Base-by-base conservation (phyloP, 257 asterid species). In the Vinca minor region DNA sequence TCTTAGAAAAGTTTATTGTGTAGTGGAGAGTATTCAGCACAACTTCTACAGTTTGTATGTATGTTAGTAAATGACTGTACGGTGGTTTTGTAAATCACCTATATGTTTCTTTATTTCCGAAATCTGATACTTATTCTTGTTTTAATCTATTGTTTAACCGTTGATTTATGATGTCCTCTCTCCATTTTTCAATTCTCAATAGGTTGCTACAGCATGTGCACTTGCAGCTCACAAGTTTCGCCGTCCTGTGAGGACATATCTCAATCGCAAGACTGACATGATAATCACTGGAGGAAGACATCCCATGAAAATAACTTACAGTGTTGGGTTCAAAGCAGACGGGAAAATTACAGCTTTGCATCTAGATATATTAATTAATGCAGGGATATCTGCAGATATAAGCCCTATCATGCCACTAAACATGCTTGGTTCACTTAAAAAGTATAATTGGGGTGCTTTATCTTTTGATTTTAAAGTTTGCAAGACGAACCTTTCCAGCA, bases 321-420 rank as follows among this genome's bases (percentile, higher is more conserved):
- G 66, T 64, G 87, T 81, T 47, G 91, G 95, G 56, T 87, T 81
- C 73, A 83, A 80, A 71, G 78, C 87, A 39, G 78, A 75, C 29
- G 94, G 94, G 67, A 83, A 85, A 68, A 75, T 87, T 71, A 85
- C 91, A 45, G 95, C 95, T 15, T 69, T 87, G 54, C 85, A 87
- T 73, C 79, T 85, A 21, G 78, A 87, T 69, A 60, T 85, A 71
- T 73, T 87, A 53, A 75, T 87, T 17, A 75, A 87, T 69, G 82
- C 95, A 1, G 94, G 95, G 70, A 75, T 76, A 32, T 59, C 72
- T 0, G 31, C 48, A 29, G 95, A 87, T 70, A 60, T 82, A 62
- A 87, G 91, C 72, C 88, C 88, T 25, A 0, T 70, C 4, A 52
- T 87, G 58, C 95, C 94, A 9, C 13, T 12, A 21, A 69, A 45